Conservation (phyloP, 2,329 filamentous ascomycete species). For the Akanthomyces uredinophilus region DNA sequence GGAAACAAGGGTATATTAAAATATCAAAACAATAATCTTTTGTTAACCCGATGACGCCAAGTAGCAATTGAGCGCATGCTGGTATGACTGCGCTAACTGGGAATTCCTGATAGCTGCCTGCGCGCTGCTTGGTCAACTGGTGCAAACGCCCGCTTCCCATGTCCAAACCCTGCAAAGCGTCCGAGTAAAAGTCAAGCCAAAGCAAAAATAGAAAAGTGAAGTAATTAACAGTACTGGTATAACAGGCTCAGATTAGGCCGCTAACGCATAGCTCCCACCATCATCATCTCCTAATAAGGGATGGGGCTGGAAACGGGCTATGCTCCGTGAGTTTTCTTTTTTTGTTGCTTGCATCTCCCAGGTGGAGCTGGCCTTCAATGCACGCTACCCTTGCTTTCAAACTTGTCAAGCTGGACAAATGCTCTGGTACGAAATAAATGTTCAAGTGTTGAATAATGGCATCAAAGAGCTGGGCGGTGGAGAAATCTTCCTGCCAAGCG, state of each 20-base stretch:
- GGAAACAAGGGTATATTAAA: background rate
- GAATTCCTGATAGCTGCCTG: background rate
- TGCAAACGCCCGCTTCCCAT: background rate
- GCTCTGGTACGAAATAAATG: background rate
- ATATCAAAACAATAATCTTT: background rate
- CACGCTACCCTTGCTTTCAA: background rate
- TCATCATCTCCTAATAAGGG: background rate
- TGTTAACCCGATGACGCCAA: background rate
- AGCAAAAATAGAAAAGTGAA: background rate
- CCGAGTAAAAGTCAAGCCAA: background rate
- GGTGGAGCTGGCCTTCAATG: background rate
- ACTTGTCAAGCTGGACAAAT: background rate
- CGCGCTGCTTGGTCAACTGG: background rate
- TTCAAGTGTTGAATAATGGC: slow-evolving; percentile 36
- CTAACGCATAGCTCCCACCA: background rate
- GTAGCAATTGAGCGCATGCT: background rate
- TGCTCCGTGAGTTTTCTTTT: background rate
- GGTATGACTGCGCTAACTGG: background rate
- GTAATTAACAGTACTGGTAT: background rate
- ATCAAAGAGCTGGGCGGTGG: slow-evolving; percentile 36
- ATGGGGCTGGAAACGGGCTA: background rate
- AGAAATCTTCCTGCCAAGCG: slow-evolving; percentile 45
- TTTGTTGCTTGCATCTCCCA: background rate
- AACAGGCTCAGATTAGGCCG: too few relatives aligned
- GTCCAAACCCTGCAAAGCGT: slow-evolving; percentile 1